Conservation (phyloP, 257 asterid species). For the Catharanthus roseus region DNA sequence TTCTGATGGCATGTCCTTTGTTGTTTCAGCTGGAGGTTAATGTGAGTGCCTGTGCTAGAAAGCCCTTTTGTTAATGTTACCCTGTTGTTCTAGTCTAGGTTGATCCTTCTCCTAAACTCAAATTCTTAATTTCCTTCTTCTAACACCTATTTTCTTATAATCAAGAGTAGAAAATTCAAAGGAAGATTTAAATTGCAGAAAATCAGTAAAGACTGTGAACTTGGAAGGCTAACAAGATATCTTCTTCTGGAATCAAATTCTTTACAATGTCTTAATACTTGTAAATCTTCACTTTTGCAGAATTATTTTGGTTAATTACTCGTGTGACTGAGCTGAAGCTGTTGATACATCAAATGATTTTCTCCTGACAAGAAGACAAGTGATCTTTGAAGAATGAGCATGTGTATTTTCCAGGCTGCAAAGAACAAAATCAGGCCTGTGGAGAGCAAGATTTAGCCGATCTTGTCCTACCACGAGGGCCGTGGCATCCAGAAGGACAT, state of each 20-base stretch:
- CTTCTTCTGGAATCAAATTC: not conserved
- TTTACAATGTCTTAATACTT: not conserved
- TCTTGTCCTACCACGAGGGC: conserved; percentile 39
- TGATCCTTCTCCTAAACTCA: too few relatives aligned
- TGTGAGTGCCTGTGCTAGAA: too few relatives aligned
- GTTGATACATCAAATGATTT: conserved; percentile 47
- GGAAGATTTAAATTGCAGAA: not conserved
- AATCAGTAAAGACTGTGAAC: not conserved
- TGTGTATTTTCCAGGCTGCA: conserved; percentile 43
- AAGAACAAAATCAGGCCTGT: conserved; percentile 64
- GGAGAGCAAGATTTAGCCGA: conserved; percentile 48
- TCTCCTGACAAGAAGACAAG: conserved; percentile 65
- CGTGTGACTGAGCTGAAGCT: conserved; percentile 22
- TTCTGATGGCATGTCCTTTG: too few relatives aligned
- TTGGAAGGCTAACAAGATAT: too few relatives aligned
- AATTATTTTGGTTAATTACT: not conserved
- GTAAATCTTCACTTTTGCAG: not conserved
- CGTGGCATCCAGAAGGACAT: conserved; percentile 65
- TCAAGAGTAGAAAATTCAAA: not conserved
- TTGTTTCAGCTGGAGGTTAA: too few relatives aligned
- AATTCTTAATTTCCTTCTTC: not conserved
- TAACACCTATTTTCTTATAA: not conserved
- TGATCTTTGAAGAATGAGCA: conserved; percentile 46
- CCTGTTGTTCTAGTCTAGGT: too few relatives aligned
- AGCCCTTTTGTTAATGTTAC: too few relatives aligned